Evolutionary conservation across 306 rosid genomes (phyloP), one percentile per base, ranked within the genome.

Genomic region (Prunus dulcis): DNA sequence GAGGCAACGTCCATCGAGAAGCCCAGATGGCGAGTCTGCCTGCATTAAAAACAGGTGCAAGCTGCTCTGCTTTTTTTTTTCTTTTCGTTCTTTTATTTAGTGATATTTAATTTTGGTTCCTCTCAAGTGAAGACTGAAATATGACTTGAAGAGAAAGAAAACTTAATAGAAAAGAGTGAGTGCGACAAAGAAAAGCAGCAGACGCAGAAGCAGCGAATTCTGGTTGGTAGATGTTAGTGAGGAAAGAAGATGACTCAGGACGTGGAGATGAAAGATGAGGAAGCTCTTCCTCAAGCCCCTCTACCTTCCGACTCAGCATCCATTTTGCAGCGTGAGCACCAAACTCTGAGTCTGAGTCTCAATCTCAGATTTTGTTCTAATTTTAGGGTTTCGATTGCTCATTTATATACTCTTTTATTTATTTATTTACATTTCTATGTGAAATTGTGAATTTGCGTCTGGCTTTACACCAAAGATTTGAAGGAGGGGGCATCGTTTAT

Each of bases 401-500:
- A 14, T 17, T 18, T 49, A 53, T 53, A 10, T 52, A 6, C 58
- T 53, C 19, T 2, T 53, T 5, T 61, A 38, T 38, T 38, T 38
- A 38, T 38, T 38, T 38, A 7, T 38, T 38, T 38, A 38, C n/a
- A 12, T 10, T 25, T 12, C 0, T 12, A 13, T 27, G 18, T 27
- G 12, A 17, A 17, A 7, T 64, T 64, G 3, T 32, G 47, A 17
- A 64, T 30, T 32, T 62, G 41, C 20, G 22, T 3, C 10, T 61
- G 7, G n/a, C 22, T 14, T 23, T 55, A 55, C 25, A n/a, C 18
- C 18, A 1, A 12, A 64, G 93, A 89, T 80, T 81, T 89, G 81
- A 89, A 82, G 87, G 90, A 89, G 74, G 87, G 85, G 67, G 87
- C 80, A 0, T 80, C 89, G 13, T 81, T 86, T 22, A 86, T 89